These are phyloP conservation scores for Corchorus olitorius DNA, from an alignment of 345 rosid species.

Conservation along the genomic window DNA sequence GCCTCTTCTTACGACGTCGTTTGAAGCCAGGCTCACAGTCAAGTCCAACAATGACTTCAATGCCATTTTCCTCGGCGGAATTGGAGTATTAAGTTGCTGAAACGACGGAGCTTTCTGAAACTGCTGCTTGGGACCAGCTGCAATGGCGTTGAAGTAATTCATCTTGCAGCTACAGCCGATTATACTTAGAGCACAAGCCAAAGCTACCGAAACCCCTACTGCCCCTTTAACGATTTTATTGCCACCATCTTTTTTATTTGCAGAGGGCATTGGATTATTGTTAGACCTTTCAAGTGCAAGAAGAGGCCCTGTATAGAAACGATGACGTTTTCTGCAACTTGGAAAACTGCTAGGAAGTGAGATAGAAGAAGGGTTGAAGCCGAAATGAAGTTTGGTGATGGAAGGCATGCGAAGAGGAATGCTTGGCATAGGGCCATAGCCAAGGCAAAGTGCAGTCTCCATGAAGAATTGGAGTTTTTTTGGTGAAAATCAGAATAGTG, in stretches of 20 bases:
- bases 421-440: constrained; percentile 28
- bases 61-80: constrained; percentile 39
- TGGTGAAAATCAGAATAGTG: constrained; percentile 5
- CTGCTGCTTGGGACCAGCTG: constrained; percentile 39
- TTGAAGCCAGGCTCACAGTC: constrained; percentile 45
- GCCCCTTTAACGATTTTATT: constrained; percentile 19
- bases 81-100: background rate
- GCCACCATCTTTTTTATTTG: constrained; percentile 22
- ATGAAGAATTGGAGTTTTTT: constrained; percentile 22
- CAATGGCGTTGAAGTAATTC: constrained; percentile 40
- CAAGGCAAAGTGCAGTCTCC: constrained; percentile 38
- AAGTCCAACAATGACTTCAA: constrained; percentile 58
- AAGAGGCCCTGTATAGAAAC: constrained; percentile 5
- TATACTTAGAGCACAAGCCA: constrained; percentile 55
- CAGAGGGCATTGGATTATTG: constrained; percentile 15
- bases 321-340: constrained; percentile 6
- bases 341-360: constrained; percentile 9
- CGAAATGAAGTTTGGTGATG: constrained; percentile 22
- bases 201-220: constrained; percentile 42
- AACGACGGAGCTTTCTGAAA: constrained; percentile 40
- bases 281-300: constrained; percentile 24
- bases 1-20: constrained; percentile 15
- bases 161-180: constrained; percentile 33
- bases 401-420: constrained; percentile 20
- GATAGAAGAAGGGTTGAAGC: constrained; percentile 11